These are phyloP conservation scores for Fonsecaea pedrosoi DNA, from an alignment of 2,329 filamentous ascomycete genomes.

Conservation along the genomic window DNA sequence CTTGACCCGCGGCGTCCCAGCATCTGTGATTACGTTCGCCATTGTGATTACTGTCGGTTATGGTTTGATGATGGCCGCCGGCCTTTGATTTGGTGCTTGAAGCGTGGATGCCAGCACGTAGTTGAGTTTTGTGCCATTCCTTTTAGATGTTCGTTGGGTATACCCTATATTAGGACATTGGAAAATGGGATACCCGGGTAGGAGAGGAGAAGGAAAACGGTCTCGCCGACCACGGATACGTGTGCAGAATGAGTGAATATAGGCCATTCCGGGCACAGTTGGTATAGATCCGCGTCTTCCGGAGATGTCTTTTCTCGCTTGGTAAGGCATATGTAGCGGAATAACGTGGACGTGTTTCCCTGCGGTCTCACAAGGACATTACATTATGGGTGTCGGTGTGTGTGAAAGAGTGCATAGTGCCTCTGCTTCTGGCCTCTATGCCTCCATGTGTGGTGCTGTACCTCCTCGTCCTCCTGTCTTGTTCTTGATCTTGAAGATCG, in stretches of 20 bases:
- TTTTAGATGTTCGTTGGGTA: neutral
- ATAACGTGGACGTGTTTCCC: neutral
- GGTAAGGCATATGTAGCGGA: too few relatives aligned
- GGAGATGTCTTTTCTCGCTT: too few relatives aligned
- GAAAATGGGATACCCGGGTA: neutral
- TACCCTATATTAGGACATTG: neutral
- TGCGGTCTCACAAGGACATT: too few relatives aligned
- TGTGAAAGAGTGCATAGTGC: too few relatives aligned
- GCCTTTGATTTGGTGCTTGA: constrained; percentile 58
- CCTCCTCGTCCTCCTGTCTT: too few relatives aligned
- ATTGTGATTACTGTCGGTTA: constrained; percentile 92
- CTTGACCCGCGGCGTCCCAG: constrained; percentile 88
- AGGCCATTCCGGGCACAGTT: neutral
- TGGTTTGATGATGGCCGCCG: constrained; percentile 80
- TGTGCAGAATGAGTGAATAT: neutral
- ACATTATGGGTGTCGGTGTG: too few relatives aligned
- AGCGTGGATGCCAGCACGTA: neutral
- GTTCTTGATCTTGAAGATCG: too few relatives aligned
- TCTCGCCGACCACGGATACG: neutral
- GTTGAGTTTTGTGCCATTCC: neutral
- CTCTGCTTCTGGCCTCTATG: too few relatives aligned
- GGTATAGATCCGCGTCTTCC: neutral
- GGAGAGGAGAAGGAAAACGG: neutral
- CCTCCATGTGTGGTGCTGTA: too few relatives aligned
- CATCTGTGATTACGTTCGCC: constrained; percentile 78